Base-by-base conservation (phyloP, 371 early-diverging fungal species). In the Mortierella sp. region DNA sequence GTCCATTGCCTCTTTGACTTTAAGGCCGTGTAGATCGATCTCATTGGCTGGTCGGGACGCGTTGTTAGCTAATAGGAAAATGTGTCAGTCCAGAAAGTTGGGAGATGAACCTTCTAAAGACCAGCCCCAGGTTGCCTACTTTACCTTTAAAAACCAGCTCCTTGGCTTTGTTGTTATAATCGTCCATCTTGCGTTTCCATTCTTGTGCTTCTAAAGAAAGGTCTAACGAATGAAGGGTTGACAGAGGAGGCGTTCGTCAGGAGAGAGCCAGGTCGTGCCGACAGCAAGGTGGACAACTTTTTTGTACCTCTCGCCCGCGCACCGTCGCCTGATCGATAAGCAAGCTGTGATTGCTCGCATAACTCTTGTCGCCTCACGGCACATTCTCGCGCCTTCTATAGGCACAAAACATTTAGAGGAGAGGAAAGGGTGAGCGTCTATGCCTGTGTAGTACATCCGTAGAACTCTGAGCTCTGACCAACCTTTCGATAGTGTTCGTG, bases 1-100 rank as follows among this genome's bases (percentile, higher is more conserved):
- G 18, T 81, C 83, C 14, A 83, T 52, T 0, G 89, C 89, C 66
- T 89, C 89, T 51, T 71, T 72, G 19, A 89, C 88, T 63, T 79
- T 86, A 21, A 89, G 54, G 3, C 87, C 88, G 30, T 89, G 89
- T 19, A 89, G 53, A 72, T 89, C 89, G 51, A 89, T 74, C 60
- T 87, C 86, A 43, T 84, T 79, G 0, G 64, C 38, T n/a, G 83
- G 81, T 28, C 82, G 78, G 23, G 56, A 60, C 12, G 80, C 56
- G 53, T 89, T 89, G 61, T 86, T 81, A 6, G 64, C 87, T 83
- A 43, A 51, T 10, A 3, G 12, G 8, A 23, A 18, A 64, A 42
- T 38, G 41, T 14, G 27, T 18, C n/a, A 34, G 13, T 53, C 39
- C 2, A 21, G 4, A 24, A 47, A n/a, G 21, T 24, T 19, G 10